Conservation (phyloP, 2,329 filamentous ascomycete species). For the Exophiala mesophila region DNA sequence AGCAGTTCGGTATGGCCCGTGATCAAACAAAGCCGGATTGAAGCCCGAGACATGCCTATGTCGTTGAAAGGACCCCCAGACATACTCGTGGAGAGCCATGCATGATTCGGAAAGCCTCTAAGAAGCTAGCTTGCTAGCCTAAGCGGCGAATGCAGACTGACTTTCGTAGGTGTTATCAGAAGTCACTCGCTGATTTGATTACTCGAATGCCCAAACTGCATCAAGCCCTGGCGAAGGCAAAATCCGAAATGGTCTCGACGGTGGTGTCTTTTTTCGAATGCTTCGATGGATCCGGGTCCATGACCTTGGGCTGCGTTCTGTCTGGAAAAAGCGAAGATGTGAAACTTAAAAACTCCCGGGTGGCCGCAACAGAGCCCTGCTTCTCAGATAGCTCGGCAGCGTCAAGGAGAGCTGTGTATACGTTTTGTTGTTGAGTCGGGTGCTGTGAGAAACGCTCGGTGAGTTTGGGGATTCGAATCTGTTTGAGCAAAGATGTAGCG, state of each 20-base stretch:
- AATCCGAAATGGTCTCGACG: neutral
- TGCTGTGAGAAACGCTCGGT: constrained; percentile 20
- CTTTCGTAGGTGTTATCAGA: too few relatives aligned
- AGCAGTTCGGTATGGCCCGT: too few relatives aligned
- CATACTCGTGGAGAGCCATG: too few relatives aligned
- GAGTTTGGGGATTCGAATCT: too few relatives aligned
- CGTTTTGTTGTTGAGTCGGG: neutral
- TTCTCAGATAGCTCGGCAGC: neutral
- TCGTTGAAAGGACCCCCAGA: too few relatives aligned
- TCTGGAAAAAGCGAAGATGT: neutral
- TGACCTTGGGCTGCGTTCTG: neutral
- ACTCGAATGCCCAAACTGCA: too few relatives aligned
- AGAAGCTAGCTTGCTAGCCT: too few relatives aligned
- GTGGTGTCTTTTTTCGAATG: neutral
- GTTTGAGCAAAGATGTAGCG: constrained; percentile 8
- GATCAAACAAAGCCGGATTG: too few relatives aligned
- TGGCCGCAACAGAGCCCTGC: neutral
- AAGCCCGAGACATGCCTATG: too few relatives aligned
- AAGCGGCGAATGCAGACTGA: too few relatives aligned
- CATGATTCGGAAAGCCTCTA: too few relatives aligned
- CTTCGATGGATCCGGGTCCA: neutral
- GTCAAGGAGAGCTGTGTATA: neutral
- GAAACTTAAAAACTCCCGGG: neutral
- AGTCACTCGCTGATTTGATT: too few relatives aligned
- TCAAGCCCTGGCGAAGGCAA: neutral